These are phyloP conservation scores for Saraca asoca DNA, from an alignment of 331 rosid species.

Conservation along the genomic window DNA sequence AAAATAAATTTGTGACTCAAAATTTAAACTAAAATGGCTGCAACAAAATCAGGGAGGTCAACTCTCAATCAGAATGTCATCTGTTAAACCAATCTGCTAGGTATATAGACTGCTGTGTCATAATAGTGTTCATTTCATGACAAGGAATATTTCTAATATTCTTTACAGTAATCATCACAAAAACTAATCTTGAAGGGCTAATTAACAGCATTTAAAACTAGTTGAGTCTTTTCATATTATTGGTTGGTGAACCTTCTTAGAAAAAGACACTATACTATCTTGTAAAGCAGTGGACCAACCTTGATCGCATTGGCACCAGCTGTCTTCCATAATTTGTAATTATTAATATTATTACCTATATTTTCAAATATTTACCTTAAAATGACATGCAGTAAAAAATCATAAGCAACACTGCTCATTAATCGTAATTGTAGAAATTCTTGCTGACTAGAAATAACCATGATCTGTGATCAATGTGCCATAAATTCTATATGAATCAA, in stretches of 20 bases:
- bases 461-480: neutral
- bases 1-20: too few species aligned
- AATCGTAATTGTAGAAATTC: conserved; percentile 11
- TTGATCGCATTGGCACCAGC: conserved; percentile 32
- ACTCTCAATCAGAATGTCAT: too few species aligned
- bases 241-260: conserved; percentile 44
- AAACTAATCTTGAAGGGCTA: conserved; percentile 8
- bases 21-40: too few species aligned
- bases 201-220: neutral
- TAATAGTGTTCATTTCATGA: neutral
- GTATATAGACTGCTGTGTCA: too few species aligned
- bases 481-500: conserved; percentile 9
- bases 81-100: too few species aligned
- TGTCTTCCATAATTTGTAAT: conserved; percentile 36
- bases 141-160: neutral
- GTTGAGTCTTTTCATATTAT: neutral
- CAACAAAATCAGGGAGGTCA: too few species aligned
- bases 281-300: conserved; percentile 40
- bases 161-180: conserved; percentile 11
- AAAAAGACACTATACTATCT: conserved; percentile 36
- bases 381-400: conserved; percentile 30
- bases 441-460: conserved; percentile 6
- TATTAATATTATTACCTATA: conserved; percentile 26
- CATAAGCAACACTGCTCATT: conserved; percentile 8
- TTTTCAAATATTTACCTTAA: conserved; percentile 16